Evolutionary conservation across 139 green algal genomes (phyloP).

Genomic region (Closterium sp.): DNA sequence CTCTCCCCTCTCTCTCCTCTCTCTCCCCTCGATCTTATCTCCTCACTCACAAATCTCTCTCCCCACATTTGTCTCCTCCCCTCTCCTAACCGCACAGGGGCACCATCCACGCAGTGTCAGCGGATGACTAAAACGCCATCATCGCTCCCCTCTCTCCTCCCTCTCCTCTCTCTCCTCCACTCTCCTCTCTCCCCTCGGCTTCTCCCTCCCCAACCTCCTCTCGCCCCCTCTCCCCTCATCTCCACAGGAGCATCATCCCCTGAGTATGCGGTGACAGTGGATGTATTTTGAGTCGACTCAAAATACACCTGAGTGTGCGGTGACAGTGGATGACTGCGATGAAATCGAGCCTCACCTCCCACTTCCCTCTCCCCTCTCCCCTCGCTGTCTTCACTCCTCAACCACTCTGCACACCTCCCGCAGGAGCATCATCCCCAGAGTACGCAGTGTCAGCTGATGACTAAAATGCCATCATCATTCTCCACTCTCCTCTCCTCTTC

Average conservation of each 20-base stretch:
- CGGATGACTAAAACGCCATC: too few species aligned
- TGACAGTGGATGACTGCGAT: too few species aligned
- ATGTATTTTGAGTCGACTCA: background rate
- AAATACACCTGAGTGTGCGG: too few species aligned
- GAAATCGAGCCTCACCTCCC: too few species aligned
- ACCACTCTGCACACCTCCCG: background rate
- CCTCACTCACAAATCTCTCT: background rate
- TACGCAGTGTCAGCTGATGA: background rate
- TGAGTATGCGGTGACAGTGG: background rate
- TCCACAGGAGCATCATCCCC: background rate
- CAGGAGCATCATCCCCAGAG: conserved; percentile 1
- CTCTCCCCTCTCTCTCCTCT: background rate
- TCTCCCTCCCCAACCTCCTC: too few species aligned
- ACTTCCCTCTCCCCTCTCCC: background rate
- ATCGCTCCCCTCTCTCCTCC: background rate
- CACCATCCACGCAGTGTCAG: too few species aligned
- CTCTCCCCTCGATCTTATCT: background rate
- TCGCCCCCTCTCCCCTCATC: background rate
- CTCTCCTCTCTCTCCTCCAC: background rate
- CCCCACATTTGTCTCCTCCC: background rate
- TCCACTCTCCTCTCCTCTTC: background rate
- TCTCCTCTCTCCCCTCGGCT: too few species aligned
- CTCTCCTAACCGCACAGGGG: too few species aligned
- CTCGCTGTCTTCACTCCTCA: too few species aligned
- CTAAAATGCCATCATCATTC: background rate